A percentile compares a stretch with the other conserved stretches of the same genome.
Conservation (phyloP, 2,329 filamentous ascomycete species). For the Diaporthe sp. region DNA sequence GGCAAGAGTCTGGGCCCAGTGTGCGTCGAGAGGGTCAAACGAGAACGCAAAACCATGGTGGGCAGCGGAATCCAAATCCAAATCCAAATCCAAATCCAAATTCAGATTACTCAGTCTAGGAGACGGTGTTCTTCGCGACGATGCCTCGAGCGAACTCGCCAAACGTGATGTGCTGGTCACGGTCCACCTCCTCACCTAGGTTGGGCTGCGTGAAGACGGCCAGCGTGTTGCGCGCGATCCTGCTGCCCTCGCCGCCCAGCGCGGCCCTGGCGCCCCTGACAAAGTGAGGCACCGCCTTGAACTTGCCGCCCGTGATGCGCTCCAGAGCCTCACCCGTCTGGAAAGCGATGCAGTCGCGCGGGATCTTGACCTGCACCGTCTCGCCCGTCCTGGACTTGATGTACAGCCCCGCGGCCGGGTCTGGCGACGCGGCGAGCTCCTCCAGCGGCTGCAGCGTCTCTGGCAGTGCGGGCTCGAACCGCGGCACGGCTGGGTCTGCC, state of each 20-base stretch:
- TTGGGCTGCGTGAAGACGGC: slow-evolving; percentile 99
- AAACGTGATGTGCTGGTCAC: slow-evolving; percentile 74
- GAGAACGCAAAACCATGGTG: slow-evolving; percentile 1
- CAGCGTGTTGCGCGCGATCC: slow-evolving; percentile 84
- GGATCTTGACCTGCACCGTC: slow-evolving; percentile 92
- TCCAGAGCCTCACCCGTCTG: slow-evolving; percentile 95
- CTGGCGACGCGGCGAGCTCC: slow-evolving; percentile 81
- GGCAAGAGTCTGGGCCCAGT: slow-evolving; percentile 12
- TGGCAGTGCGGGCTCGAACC: slow-evolving; percentile 48
- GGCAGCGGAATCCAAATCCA: neutral
- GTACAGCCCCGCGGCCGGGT: slow-evolving; percentile 89
- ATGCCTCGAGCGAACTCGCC: slow-evolving; percentile 77
- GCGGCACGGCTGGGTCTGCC: slow-evolving; percentile 44
- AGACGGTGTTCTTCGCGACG: slow-evolving; percentile 69
- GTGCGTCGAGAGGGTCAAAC: slow-evolving; percentile 8
- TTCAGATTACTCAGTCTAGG: slow-evolving; percentile 35
- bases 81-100: neutral
- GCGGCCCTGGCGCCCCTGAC: slow-evolving; percentile 79
- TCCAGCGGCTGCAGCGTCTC: slow-evolving; percentile 61
- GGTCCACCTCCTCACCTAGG: slow-evolving; percentile 81
- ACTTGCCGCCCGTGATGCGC: slow-evolving; percentile 88
- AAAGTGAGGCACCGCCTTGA: slow-evolving; percentile 96
- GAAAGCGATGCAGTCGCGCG: slow-evolving; percentile 90
- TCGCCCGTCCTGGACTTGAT: slow-evolving; percentile 86
- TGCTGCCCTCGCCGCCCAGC: slow-evolving; percentile 49